Conservation (phyloP, 1,139 yeast species). For the Taphrina sp. region DNA sequence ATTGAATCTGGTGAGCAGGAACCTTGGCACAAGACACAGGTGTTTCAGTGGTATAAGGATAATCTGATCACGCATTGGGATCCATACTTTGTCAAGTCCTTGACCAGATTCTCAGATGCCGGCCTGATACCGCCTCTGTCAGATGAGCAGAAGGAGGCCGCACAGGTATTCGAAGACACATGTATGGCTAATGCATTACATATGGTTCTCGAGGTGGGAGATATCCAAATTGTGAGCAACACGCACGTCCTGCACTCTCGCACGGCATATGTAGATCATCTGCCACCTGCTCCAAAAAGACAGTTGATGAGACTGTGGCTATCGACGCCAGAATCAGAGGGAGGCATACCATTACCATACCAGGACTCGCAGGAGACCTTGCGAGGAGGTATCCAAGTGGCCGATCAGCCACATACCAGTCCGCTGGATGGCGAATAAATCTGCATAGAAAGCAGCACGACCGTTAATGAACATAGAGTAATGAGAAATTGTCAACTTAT, state of each 20-base stretch:
- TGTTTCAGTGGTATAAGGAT: slow-evolving; percentile 14
- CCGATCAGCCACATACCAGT: slow-evolving; percentile 17
- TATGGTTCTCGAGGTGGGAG: slow-evolving; percentile 26
- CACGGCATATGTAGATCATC: slow-evolving; percentile 18
- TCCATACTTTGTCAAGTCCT: slow-evolving; percentile 28
- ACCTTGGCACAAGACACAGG: slow-evolving; percentile 14
- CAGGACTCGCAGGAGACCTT: slow-evolving; percentile 5
- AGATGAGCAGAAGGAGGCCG: slow-evolving; percentile 21
- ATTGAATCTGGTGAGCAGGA: slow-evolving; percentile 6
- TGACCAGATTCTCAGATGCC: slow-evolving; percentile 14
- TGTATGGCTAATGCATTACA: slow-evolving; percentile 16
- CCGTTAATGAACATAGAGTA: too few relatives aligned
- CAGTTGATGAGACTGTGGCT: slow-evolving; percentile 26
- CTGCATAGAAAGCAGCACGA: too few relatives aligned
- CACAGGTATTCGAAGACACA: slow-evolving; percentile 24
- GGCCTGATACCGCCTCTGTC: slow-evolving; percentile 23
- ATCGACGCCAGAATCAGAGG: slow-evolving; percentile 15
- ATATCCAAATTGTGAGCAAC: slow-evolving; percentile 21
- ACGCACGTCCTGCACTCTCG: slow-evolving; percentile 21
- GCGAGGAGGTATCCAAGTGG: slow-evolving; percentile 28
- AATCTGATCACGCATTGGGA: slow-evolving; percentile 26
- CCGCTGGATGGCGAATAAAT: slow-evolving; percentile 21
- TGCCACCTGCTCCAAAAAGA: slow-evolving; percentile 9
- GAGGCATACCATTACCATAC: slow-evolving; percentile 23
- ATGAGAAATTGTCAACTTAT: too few relatives aligned